phyloP scores from a whole-genome alignment of 192 early-diverging fungal species.

The Glomus cerebriforme region DNA sequence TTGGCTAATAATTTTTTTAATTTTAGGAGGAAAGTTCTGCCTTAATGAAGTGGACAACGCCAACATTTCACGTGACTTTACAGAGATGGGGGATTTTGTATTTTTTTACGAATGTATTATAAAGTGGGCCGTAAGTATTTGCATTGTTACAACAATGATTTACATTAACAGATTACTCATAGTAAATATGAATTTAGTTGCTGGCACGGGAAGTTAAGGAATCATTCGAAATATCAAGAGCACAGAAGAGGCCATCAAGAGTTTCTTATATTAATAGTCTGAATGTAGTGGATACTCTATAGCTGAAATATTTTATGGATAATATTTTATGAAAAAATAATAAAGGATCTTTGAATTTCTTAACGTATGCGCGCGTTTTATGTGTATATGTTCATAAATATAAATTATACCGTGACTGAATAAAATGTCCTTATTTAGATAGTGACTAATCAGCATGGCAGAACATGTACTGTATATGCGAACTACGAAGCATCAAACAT shows the following conservation, averaged over 20 bases:
- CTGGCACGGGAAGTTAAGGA: constrained; percentile 29
- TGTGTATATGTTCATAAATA: too few relatives aligned
- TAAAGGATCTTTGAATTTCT: too few relatives aligned
- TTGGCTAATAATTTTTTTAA: background rate
- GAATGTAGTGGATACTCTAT: background rate
- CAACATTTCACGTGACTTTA: constrained; percentile 28
- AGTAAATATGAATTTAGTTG: constrained; percentile 9
- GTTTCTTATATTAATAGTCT: constrained; percentile 15
- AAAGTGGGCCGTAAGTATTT: constrained; percentile 30
- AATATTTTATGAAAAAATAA: too few relatives aligned
- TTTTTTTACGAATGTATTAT: constrained; percentile 33
- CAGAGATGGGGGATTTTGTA: constrained; percentile 29
- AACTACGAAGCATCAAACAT: too few relatives aligned
- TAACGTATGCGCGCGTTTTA: too few relatives aligned
- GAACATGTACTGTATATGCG: too few relatives aligned
- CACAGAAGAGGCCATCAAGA: constrained; percentile 13
- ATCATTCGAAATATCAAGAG: constrained; percentile 14
- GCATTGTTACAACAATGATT: background rate
- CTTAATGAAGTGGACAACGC: constrained; percentile 33
- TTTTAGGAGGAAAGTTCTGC: constrained; percentile 30
- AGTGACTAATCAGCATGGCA: too few relatives aligned
- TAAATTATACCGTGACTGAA: too few relatives aligned
- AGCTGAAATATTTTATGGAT: too few relatives aligned
- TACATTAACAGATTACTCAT: constrained; percentile 26
- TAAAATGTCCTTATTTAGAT: too few relatives aligned